Evolutionary conservation across 1,284 basidiomycete genomes (phyloP).

Genomic region (Fomitopsis betulina): DNA sequence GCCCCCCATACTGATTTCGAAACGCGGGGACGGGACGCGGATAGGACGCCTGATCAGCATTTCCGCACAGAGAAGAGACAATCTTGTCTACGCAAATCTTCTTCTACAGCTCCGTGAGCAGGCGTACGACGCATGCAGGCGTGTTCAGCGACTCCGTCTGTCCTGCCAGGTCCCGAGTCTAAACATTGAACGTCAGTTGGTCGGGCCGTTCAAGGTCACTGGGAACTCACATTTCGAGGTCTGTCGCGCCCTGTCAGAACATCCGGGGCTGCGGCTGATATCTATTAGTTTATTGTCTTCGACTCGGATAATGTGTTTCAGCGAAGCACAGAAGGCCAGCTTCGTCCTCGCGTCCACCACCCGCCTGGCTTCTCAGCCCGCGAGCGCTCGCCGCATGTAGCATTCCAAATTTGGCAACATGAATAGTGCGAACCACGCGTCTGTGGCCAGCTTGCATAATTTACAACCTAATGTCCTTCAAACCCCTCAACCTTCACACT

Average conservation of each 20-base stretch:
- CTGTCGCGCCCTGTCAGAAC: background rate
- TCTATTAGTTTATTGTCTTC: background rate
- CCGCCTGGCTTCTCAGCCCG: background rate
- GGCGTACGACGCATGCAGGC: background rate
- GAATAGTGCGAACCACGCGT: background rate
- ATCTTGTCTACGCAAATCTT: background rate
- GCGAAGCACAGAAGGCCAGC: background rate
- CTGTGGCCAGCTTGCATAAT: background rate
- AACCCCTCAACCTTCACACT: background rate
- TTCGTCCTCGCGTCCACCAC: background rate
- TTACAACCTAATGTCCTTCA: background rate
- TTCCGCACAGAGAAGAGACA: background rate
- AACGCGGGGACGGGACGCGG: background rate
- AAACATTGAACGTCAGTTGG: too few relatives aligned
- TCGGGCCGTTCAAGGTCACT: background rate
- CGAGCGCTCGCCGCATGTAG: background rate
- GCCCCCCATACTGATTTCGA: background rate
- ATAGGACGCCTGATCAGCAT: background rate
- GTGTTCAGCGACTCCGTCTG: too few relatives aligned
- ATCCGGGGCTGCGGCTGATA: background rate
- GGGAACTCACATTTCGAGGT: background rate
- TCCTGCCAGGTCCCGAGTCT: too few relatives aligned
- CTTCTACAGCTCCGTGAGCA: background rate
- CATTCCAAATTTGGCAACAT: background rate
- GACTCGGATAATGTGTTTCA: background rate